A percentile compares a stretch with the other conserved stretches of the same genome.
Conservation (phyloP, 805 yeast species). For the Kodamaea nitidulidarum region DNA sequence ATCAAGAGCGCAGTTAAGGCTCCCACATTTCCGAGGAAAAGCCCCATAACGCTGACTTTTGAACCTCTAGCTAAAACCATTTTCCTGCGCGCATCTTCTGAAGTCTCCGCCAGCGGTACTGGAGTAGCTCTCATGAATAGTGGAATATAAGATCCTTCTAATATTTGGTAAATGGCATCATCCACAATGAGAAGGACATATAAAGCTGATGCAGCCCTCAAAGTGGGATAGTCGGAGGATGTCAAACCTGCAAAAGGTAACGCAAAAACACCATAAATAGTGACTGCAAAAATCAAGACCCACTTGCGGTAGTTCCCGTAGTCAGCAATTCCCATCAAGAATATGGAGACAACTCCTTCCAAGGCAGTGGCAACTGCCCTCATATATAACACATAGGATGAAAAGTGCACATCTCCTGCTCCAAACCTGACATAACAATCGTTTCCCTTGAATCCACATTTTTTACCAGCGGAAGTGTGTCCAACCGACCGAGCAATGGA, state of each 20-base stretch:
- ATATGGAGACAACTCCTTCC: conserved; percentile 34
- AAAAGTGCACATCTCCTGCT: conserved; percentile 26
- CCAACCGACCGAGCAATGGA: conserved; percentile 33
- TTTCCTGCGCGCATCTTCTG: conserved; percentile 22
- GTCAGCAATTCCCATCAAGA: conserved; percentile 40
- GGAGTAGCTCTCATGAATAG: conserved; percentile 34
- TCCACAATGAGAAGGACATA: conserved; percentile 27
- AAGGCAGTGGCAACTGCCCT: conserved; percentile 34
- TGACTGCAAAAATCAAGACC: conserved; percentile 28
- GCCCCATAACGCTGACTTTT: conserved; percentile 35
- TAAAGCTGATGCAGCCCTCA: conserved; percentile 25
- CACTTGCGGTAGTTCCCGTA: conserved; percentile 34
- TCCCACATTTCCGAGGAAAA: conserved; percentile 33
- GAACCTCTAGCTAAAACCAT: conserved; percentile 29
- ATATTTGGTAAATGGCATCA: conserved; percentile 31
- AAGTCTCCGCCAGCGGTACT: conserved; percentile 9
- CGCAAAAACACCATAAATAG: conserved; percentile 30
- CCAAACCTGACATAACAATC: conserved; percentile 39
- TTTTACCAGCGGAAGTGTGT: conserved; percentile 17
- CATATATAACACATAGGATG: conserved; percentile 35
- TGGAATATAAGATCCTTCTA: conserved; percentile 40
- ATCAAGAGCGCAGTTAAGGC: conserved; percentile 34
- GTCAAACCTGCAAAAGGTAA: conserved; percentile 34
- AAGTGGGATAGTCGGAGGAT: conserved; percentile 14
- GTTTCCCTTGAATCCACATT: conserved; percentile 27